These are phyloP conservation scores for Cruciata laevipes DNA, from an alignment of 257 asterid genomes.

Conservation along the genomic window DNA sequence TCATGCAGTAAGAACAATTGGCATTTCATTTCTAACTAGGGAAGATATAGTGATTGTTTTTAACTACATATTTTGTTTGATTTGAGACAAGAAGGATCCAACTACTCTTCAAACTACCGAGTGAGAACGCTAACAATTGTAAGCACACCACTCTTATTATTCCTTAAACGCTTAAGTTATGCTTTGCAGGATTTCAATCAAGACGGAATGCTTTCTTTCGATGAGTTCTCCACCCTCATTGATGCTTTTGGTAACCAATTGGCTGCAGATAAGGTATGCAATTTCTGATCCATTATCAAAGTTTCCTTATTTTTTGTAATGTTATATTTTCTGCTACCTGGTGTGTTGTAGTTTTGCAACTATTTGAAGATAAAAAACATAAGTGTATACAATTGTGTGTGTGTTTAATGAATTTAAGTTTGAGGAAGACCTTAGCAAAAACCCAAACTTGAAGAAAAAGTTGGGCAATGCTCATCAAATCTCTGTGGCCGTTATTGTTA, in stretches of 20 bases:
- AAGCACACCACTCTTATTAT: not conserved
- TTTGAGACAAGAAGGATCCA: not conserved
- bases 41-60: constrained; percentile 1
- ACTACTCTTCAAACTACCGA: not conserved
- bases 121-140: not conserved
- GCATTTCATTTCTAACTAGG: not conserved
- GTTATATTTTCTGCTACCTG: not conserved
- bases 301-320: not conserved
- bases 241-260: constrained; percentile 91
- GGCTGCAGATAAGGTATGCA: constrained; percentile 76
- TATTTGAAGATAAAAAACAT: not conserved
- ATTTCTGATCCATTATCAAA: constrained; percentile 15
- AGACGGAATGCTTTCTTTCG: constrained; percentile 67
- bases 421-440: not conserved
- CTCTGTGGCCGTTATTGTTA: not conserved
- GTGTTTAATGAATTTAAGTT: not conserved
- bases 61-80: not conserved
- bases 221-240: constrained; percentile 73
- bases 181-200: constrained; percentile 72
- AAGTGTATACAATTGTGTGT: not conserved
- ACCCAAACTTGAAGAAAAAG: not conserved
- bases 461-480: not conserved
- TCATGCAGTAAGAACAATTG: not conserved
- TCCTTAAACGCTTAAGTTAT: constrained; percentile 14
- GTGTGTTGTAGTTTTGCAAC: not conserved